Conservation (phyloP, 345 rosid species). For the Eucalyptus sp. region DNA sequence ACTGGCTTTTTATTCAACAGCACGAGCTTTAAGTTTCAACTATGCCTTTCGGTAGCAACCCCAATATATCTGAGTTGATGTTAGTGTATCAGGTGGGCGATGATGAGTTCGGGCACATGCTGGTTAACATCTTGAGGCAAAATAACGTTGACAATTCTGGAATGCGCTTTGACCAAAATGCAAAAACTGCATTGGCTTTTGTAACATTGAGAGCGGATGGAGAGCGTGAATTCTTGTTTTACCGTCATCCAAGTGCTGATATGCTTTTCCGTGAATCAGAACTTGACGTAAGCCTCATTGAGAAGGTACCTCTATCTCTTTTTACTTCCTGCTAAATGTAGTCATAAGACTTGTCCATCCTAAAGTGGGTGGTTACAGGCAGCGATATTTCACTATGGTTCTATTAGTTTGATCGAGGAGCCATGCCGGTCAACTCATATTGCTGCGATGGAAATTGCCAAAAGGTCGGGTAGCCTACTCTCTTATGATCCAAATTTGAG, state of each 20-base stretch:
- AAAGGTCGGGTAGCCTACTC: slow-evolving; percentile 40
- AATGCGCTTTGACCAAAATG: slow-evolving; percentile 33
- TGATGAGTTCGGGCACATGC: slow-evolving; percentile 61
- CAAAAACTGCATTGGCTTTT: slow-evolving; percentile 61
- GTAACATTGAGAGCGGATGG: slow-evolving; percentile 47
- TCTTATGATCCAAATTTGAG: slow-evolving; percentile 60
- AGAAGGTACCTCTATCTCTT: slow-evolving; percentile 18
- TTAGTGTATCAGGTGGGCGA: slow-evolving; percentile 28
- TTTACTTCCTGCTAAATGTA: not conserved
- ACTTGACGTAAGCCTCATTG: slow-evolving; percentile 32
- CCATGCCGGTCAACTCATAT: slow-evolving; percentile 56
- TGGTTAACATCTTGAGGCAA: slow-evolving; percentile 39
- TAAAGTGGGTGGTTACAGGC: slow-evolving; percentile 24
- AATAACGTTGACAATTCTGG: slow-evolving; percentile 44
- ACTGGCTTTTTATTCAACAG: not conserved
- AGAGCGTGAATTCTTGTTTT: slow-evolving; percentile 59
- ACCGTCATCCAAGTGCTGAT: slow-evolving; percentile 59
- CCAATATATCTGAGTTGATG: not conserved
- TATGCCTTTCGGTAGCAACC: not conserved
- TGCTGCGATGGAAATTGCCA: slow-evolving; percentile 51
- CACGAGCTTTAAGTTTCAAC: not conserved
- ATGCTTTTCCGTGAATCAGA: slow-evolving; percentile 54
- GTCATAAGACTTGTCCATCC: not conserved
- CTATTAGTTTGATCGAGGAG: slow-evolving; percentile 58
- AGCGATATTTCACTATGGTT: slow-evolving; percentile 49